Percentiles rank a stretch among this genome's conserved stretches.
phyloP scores from a whole-genome alignment of 345 rosid species.

The Sisymbrium irio region DNA sequence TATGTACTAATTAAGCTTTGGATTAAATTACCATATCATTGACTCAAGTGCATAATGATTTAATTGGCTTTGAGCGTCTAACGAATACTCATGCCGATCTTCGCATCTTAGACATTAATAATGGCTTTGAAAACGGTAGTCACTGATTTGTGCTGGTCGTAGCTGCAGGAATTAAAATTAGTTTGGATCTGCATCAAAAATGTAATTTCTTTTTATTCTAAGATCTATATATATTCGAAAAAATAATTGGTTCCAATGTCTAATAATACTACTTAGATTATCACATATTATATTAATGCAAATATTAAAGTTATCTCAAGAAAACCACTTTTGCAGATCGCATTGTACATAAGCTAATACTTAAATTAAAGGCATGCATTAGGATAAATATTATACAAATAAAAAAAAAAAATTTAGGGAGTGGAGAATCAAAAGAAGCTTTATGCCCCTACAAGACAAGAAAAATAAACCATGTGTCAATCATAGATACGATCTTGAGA shows the following conservation, averaged over 20 bases:
- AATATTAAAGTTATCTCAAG: constrained; percentile 10
- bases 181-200: background rate
- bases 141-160: background rate
- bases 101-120: background rate
- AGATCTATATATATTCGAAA: constrained; percentile 4
- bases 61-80: background rate
- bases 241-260: background rate
- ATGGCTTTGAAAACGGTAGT: background rate
- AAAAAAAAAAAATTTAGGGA: background rate
- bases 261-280: background rate
- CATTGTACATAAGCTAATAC: background rate
- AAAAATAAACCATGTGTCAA: constrained; percentile 31
- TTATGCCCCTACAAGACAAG: constrained; percentile 10
- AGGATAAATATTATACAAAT: constrained; percentile 10
- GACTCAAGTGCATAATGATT: constrained; percentile 3
- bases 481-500: constrained; percentile 29
- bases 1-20: background rate
- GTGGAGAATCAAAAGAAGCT: constrained; percentile 32
- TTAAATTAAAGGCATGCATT: constrained; percentile 5
- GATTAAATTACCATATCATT: background rate
- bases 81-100: background rate
- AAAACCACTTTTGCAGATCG: constrained; percentile 2
- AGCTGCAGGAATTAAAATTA: background rate
- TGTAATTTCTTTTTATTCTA: background rate
- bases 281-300: background rate